Percentiles rank a stretch among this genome's conserved stretches.
phyloP scores from a whole-genome alignment of 2,329 filamentous ascomycete species.

The Fusarium subglutinans region DNA sequence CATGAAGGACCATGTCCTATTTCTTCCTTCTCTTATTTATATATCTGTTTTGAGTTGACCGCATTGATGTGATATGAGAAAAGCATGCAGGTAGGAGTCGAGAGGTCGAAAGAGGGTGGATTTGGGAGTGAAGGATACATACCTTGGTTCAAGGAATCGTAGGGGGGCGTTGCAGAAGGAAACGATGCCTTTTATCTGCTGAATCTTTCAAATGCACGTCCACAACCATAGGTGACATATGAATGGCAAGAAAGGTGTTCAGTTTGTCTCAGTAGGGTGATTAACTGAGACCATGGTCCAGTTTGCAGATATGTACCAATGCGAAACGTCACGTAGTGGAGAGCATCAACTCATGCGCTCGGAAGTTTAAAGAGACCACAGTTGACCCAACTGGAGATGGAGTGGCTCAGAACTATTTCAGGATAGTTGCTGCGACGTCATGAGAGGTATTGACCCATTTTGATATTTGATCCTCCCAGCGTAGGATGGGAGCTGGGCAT shows the following conservation, averaged over 20 bases:
- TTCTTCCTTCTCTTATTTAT: not conserved
- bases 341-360: not conserved
- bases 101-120: constrained; percentile 13
- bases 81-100: constrained; percentile 14
- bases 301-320: not conserved
- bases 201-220: not conserved
- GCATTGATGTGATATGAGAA: constrained; percentile 10
- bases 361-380: not conserved
- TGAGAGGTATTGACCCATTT: not conserved
- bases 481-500: not conserved
- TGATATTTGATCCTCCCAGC: not conserved
- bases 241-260: constrained; percentile 4
- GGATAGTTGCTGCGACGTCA: not conserved
- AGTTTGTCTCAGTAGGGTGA: not conserved
- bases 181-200: not conserved
- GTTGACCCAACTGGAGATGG: not conserved
- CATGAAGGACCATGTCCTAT: not conserved
- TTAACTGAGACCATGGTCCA: constrained; percentile 16
- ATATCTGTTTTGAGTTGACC: not conserved
- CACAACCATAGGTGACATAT: not conserved
- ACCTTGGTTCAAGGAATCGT: not conserved
- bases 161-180: not conserved
- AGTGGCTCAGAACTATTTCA: not conserved
- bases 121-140: not conserved
- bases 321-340: not conserved